Conservation (phyloP, 352 stramenopile species). For the Phytophthora aleatoria region DNA sequence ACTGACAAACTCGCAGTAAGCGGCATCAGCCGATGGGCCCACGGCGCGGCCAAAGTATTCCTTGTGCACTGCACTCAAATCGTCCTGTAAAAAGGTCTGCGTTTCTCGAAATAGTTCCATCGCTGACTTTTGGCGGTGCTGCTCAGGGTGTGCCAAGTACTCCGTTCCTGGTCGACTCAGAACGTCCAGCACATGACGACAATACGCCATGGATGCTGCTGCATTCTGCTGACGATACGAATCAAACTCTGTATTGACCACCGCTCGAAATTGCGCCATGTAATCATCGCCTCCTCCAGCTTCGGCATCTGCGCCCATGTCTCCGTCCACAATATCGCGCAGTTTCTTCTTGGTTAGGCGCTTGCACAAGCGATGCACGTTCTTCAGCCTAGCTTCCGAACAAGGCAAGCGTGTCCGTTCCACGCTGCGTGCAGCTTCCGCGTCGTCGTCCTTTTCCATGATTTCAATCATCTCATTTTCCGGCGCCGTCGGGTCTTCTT, state of each 20-base stretch:
- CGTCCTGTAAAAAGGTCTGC: conserved; percentile 60
- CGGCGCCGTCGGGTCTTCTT: conserved; percentile 40
- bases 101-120: conserved; percentile 81
- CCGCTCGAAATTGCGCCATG: conserved; percentile 62
- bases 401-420: conserved; percentile 76
- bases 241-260: conserved; percentile 50
- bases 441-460: conserved; percentile 55
- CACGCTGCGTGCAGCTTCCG: conserved; percentile 31
- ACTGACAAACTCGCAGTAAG: conserved; percentile 86
- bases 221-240: conserved; percentile 79
- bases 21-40: conserved; percentile 76
- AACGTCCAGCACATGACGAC: conserved; percentile 60
- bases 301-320: conserved; percentile 62
- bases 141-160: conserved; percentile 42
- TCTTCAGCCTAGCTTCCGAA: conserved; percentile 52
- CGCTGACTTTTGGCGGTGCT: conserved; percentile 57
- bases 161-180: conserved; percentile 43
- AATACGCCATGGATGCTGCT: conserved; percentile 85
- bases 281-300: conserved; percentile 54
- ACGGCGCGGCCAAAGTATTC: conserved; percentile 67
- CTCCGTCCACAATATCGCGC: conserved; percentile 66
- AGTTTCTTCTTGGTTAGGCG: conserved; percentile 77
- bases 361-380: conserved; percentile 75
- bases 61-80: conserved; percentile 55
- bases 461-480: conserved; percentile 77